Percentiles rank a stretch among this genome's conserved stretches.
Evolutionary conservation across 164 flowering plant genomes (phyloP).

Genomic region (Umbilicus rupestris): DNA sequence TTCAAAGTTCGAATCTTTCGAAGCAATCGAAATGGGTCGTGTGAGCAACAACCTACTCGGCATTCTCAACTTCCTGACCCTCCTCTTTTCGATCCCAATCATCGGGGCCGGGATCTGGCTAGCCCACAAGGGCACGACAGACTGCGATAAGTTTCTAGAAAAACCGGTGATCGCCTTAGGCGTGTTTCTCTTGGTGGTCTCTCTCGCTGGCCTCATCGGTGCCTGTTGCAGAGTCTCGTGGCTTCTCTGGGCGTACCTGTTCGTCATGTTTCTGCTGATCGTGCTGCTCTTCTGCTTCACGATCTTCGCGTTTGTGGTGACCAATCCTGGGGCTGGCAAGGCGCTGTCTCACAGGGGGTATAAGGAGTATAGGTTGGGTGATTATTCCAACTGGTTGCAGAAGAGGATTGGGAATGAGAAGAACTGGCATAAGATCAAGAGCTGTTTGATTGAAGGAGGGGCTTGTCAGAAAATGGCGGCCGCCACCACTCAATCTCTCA

Average conservation of each 20-base stretch:
- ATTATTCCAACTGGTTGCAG: conserved; percentile 49
- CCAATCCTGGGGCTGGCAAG: conserved; percentile 43
- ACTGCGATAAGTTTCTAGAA: conserved; percentile 35
- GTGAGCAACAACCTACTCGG: conserved; percentile 33
- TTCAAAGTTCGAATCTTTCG: not conserved
- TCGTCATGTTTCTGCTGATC: conserved; percentile 42
- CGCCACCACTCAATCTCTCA: not conserved
- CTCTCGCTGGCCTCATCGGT: conserved; percentile 49
- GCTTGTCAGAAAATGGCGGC: conserved; percentile 22
- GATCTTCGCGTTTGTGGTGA: conserved; percentile 41
- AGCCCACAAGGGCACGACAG: conserved; percentile 24
- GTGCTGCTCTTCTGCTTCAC: conserved; percentile 31
- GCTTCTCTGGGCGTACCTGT: conserved; percentile 43
- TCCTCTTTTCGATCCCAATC: conserved; percentile 56
- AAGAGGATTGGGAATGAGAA: conserved; percentile 23
- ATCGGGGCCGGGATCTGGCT: conserved; percentile 58
- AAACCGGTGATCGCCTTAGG: conserved; percentile 38
- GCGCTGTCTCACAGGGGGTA: conserved; percentile 25
- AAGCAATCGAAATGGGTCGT: conserved; percentile 12
- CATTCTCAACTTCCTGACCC: conserved; percentile 41
- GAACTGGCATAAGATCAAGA: conserved; percentile 40
- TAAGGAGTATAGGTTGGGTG: conserved; percentile 44
- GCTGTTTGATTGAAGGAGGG: conserved; percentile 30
- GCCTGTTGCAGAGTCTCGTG: conserved; percentile 37
- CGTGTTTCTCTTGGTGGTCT: conserved; percentile 33